phyloP scores from a whole-genome alignment of 164 flowering plant genomes.

The Cinnamomum chago region DNA sequence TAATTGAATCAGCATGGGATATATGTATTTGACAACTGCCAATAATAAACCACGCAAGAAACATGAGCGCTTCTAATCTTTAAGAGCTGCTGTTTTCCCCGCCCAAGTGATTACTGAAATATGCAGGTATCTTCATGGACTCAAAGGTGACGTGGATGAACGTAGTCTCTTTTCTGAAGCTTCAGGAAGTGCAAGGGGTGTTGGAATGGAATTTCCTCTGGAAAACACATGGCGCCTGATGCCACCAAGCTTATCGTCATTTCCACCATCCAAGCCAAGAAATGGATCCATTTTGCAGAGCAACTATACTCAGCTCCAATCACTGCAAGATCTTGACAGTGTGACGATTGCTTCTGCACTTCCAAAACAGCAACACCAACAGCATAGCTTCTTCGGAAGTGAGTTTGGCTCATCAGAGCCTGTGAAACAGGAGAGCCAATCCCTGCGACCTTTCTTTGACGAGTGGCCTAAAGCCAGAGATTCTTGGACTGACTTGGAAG shows the following conservation, averaged over 20 bases:
- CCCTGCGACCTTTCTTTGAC: slow-evolving; percentile 74
- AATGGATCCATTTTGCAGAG: slow-evolving; percentile 41
- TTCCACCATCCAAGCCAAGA: slow-evolving; percentile 37
- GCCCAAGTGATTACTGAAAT: slow-evolving; percentile 18
- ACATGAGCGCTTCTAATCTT: neutral
- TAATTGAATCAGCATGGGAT: no score
- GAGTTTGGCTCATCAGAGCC: slow-evolving; percentile 40
- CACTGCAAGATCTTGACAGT: slow-evolving; percentile 27
- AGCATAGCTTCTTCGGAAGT: slow-evolving; percentile 48
- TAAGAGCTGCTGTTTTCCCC: neutral
- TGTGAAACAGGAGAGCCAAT: slow-evolving; percentile 50
- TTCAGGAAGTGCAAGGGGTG: slow-evolving; percentile 46
- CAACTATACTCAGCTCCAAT: slow-evolving; percentile 35
- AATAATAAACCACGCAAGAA: no score
- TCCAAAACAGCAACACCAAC: slow-evolving; percentile 38
- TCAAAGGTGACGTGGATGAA: slow-evolving; percentile 47
- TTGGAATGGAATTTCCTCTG: slow-evolving; percentile 39
- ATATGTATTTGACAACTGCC: no score
- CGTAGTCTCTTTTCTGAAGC: slow-evolving; percentile 64
- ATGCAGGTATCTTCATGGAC: slow-evolving; percentile 54
- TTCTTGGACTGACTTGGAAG: slow-evolving; percentile 42
- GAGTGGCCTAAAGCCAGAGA: slow-evolving; percentile 60
- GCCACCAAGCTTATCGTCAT: slow-evolving; percentile 47
- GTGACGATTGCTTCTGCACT: slow-evolving; percentile 16
- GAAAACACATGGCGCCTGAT: slow-evolving; percentile 58